Conservation (phyloP, 805 yeast genomes). For the Saturnispora quitensis region DNA sequence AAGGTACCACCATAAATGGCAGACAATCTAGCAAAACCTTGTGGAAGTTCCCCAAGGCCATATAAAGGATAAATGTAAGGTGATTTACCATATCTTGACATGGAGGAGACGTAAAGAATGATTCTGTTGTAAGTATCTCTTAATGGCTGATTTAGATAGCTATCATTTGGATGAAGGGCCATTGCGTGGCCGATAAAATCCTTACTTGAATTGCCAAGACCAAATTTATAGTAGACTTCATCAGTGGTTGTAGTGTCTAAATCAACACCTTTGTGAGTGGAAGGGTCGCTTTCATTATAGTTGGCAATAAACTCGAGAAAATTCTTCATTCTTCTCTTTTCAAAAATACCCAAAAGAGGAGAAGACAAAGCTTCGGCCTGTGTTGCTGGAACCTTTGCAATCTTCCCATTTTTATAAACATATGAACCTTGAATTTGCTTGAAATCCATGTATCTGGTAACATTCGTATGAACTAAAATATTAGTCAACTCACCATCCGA, state of each 20-base stretch:
- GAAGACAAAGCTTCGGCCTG: conserved; percentile 87
- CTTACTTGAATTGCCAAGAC: conserved; percentile 85
- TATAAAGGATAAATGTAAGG: conserved; percentile 94
- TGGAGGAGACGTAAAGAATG: conserved; percentile 76
- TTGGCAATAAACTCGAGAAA: conserved; percentile 81
- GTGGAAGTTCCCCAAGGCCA: conserved; percentile 97
- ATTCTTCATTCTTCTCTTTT: conserved; percentile 88
- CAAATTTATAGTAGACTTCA: conserved; percentile 80
- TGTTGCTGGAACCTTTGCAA: conserved; percentile 91
- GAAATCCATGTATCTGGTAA: conserved; percentile 90
- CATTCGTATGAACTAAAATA: conserved; percentile 91
- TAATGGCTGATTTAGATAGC: conserved; percentile 80
- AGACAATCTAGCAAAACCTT: conserved; percentile 92
- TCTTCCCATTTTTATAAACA: conserved; percentile 81
- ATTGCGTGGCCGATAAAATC: conserved; percentile 98
- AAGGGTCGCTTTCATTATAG: conserved; percentile 66
- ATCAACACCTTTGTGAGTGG: conserved; percentile 81
- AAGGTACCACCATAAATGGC: conserved; percentile 98
- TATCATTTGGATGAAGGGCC: conserved; percentile 95
- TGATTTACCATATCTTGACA: conserved; percentile 90
- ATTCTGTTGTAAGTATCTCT: conserved; percentile 86
- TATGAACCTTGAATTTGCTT: conserved; percentile 94
- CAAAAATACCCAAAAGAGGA: conserved; percentile 91
- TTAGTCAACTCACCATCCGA: conserved; percentile 96
- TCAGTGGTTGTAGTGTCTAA: conserved; percentile 86